These are phyloP conservation scores for Plasmopara muralis DNA, from an alignment of 352 stramenopile species.

Conservation along the genomic window DNA sequence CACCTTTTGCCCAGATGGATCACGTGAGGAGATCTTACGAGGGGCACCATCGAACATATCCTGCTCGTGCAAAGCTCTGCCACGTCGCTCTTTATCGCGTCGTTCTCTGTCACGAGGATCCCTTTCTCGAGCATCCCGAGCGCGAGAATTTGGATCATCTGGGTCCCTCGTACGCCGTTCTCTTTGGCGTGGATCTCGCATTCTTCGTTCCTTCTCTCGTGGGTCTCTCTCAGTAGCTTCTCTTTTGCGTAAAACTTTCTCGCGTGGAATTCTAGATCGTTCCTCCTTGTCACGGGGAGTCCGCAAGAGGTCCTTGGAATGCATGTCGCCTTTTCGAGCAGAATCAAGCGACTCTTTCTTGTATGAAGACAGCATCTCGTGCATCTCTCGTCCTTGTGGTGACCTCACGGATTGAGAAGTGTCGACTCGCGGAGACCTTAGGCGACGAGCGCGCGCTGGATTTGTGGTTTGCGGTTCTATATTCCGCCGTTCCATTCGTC, in stretches of 20 bases:
- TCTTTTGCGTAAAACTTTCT: constrained; percentile 1
- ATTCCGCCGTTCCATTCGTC: constrained; percentile 4
- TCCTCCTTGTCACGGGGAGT: constrained; percentile 6
- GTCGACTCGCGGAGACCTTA: constrained; percentile 14
- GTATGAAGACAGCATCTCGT: constrained; percentile 11
- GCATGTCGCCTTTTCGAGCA: constrained; percentile 6
- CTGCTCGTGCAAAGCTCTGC: constrained; percentile 17
- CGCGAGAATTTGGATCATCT: background rate
- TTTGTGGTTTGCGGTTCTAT: constrained; percentile 6
- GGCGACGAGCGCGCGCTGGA: constrained; percentile 14
- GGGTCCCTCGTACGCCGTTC: constrained; percentile 6
- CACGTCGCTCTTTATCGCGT: constrained; percentile 15
- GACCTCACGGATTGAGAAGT: constrained; percentile 11
- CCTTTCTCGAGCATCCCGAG: no score
- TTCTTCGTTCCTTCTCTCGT: background rate
- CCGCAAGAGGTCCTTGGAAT: background rate
- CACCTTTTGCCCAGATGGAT: constrained; percentile 14
- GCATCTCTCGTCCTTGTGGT: constrained; percentile 12
- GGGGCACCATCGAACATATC: constrained; percentile 14
- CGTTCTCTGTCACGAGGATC: constrained; percentile 8
- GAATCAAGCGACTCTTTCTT: constrained; percentile 6
- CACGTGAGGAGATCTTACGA: constrained; percentile 10
- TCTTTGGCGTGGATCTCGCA: constrained; percentile 5
- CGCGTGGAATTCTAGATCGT: constrained; percentile 6
- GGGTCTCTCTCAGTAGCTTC: constrained; percentile 3